These are phyloP conservation scores for Saxispiralis lemnorum DNA, from an alignment of 495 filamentous ascomycete genomes.

Conservation along the genomic window DNA sequence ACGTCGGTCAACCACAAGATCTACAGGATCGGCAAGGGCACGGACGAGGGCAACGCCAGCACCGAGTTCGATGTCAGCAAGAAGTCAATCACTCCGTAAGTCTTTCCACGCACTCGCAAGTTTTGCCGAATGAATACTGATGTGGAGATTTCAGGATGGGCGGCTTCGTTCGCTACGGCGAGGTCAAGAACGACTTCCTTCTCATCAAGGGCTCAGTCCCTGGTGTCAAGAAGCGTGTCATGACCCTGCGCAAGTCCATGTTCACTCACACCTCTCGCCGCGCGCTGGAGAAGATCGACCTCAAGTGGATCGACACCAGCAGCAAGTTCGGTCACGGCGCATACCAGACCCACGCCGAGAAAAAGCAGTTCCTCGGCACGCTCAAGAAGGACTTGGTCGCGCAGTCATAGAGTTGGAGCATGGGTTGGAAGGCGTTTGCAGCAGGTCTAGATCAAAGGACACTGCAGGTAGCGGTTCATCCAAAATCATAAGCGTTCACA, in stretches of 20 bases:
- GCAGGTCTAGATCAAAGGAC: too few relatives aligned
- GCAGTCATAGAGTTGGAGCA: constrained; percentile 36
- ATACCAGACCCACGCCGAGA: constrained; percentile 96
- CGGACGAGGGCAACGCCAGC: constrained; percentile 73
- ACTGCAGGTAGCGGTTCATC: too few relatives aligned
- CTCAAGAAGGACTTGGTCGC: constrained; percentile 94
- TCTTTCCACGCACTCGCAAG: constrained; percentile 18
- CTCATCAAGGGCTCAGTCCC: constrained; percentile 95
- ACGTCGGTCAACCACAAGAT: constrained; percentile 99
- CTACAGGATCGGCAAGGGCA: constrained; percentile 90
- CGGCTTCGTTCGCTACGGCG: constrained; percentile 97
- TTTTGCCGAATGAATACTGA: constrained; percentile 20
- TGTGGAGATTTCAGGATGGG: constrained; percentile 51
- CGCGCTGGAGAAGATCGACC: constrained; percentile 94
- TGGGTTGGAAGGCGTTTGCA: too few relatives aligned
- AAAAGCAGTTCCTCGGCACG: constrained; percentile 82
- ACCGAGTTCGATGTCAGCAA: constrained; percentile 95
- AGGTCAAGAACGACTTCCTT: constrained; percentile 98
- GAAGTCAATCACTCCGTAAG: constrained; percentile 99
- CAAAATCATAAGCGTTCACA: too few relatives aligned
- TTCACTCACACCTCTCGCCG: constrained; percentile 90
- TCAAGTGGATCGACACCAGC: constrained; percentile 99
- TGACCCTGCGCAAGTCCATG: constrained; percentile 98
- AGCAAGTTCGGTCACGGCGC: constrained; percentile 99
- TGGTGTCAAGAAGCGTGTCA: constrained; percentile 98